These are phyloP conservation scores for Xanthoconium purpureum DNA, from an alignment of 768 basidiomycete species.

Conservation along the genomic window DNA sequence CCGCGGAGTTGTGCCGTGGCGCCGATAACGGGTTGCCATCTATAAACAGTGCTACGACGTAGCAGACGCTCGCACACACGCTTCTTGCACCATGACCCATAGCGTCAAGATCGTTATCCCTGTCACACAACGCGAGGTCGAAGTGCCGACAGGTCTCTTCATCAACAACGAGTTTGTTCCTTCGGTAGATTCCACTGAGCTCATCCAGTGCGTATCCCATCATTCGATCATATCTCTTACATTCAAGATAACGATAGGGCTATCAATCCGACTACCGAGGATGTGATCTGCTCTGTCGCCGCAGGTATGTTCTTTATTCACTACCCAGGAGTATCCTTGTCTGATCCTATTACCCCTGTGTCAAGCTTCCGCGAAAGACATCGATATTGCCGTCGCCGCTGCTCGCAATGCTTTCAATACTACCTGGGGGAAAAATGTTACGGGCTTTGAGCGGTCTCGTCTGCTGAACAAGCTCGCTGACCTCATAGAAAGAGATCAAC, in stretches of 20 bases:
- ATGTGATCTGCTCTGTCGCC: conserved; percentile 63
- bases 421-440: conserved; percentile 86
- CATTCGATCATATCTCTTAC: conserved; percentile 5
- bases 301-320: conserved; percentile 41
- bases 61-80: too few species aligned
- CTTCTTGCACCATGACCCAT: conserved; percentile 40
- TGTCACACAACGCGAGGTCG: conserved; percentile 46
- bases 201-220: conserved; percentile 51
- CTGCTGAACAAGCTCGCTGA: conserved; percentile 85
- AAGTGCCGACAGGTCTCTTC: conserved; percentile 80
- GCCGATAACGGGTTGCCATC: conserved; percentile 1
- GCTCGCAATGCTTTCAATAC: conserved; percentile 81
- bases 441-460: conserved; percentile 77
- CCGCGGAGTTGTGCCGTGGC: conserved; percentile 9
- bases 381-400: conserved; percentile 79
- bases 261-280: conserved; percentile 82
- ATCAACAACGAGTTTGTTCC: conserved; percentile 88
- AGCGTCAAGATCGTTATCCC: conserved; percentile 40
- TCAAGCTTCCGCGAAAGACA: conserved; percentile 67
- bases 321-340: not conserved
- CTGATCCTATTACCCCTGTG: conserved; percentile 1
- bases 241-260: conserved; percentile 41
- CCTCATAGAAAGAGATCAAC: conserved; percentile 80
- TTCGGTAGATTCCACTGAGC: conserved; percentile 65
- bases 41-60: conserved; percentile 8